phyloP scores from a whole-genome alignment of 108 stramenopile genomes.

The Bacterosira constricta region DNA sequence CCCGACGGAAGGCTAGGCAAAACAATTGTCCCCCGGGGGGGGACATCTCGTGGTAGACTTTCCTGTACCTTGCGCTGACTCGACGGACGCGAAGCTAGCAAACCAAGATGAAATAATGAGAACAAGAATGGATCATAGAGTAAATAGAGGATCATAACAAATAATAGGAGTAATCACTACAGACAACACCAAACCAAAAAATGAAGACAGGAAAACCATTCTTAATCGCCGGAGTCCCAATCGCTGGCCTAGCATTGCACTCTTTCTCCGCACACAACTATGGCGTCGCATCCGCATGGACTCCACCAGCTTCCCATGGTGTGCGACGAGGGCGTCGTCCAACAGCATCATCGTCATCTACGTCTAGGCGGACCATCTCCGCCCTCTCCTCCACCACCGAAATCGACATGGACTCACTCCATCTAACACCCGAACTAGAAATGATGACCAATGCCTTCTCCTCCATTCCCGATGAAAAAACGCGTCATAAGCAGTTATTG shows the following conservation, averaged over 20 bases:
- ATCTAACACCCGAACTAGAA: constrained; percentile 79
- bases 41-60: no score
- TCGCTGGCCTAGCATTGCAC: constrained; percentile 29
- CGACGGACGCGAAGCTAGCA: no score
- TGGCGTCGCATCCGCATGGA: constrained; percentile 28
- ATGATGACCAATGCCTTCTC: constrained; percentile 81
- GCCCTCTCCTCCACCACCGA: constrained; percentile 1
- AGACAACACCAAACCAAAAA: neutral
- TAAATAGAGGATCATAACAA: no score
- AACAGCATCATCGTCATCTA: neutral
- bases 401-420: constrained; percentile 41
- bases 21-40: no score
- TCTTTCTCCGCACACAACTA: constrained; percentile 8
- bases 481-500: constrained; percentile 95
- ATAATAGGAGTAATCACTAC: no score
- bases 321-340: neutral
- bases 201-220: constrained; percentile 19
- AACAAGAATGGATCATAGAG: no score
- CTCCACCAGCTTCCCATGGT: constrained; percentile 5
- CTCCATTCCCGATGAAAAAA: constrained; percentile 84
- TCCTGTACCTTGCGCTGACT: no score
- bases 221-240: constrained; percentile 44
- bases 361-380: neutral
- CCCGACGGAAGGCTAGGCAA: no score
- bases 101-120: no score